Evolutionary conservation across 2,329 filamentous ascomycete genomes (phyloP), one percentile per base, ranked within the genome.

Genomic region (Dactylellina haptotyla): DNA sequence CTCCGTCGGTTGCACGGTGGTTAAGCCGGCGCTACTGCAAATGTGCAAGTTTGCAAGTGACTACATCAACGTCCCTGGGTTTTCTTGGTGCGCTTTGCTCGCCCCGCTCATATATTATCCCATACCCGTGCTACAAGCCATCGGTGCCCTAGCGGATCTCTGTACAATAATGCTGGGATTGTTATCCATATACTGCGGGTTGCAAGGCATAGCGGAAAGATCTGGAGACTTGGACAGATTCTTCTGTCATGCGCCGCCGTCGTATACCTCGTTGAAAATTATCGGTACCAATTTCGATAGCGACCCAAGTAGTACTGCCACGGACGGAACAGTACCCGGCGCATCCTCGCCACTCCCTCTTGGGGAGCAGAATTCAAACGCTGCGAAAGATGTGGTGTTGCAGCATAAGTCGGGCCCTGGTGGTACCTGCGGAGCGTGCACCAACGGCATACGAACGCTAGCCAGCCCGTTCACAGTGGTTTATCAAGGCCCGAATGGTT

Each of bases 281-380:
- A 20, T 62, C 1, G 57, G 57, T 3, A 25, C 41, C 1, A 50
- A 50, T 39, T 62, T 62, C 57, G 45, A 62, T 16, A 62, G 57
- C 23, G 20, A 51, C n/a, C 57, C 57, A 5, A 25, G 18, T 3
- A 59, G 54, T 18, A 59, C n/a, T 10, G 26, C 51, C 20, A 20
- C 18, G 6, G 34, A 25, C 20, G 37, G 14, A 1, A 16, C 18
- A 26, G 6, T 62, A 25, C 16, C 41, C 4, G 18, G 23, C 10
- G 18, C 26, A 9, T 9, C 28, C 10, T 50, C 57, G 2, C 6
- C 34, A 10, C 51, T 25, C 18, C 30, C 14, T 3, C 28, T 62
- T 14, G 41, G 57, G 8, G 26, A 34, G n/a, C 41, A 50, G 28
- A 20, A 39, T 26, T 62, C 57, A 2, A 39, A 50, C 16, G 30